Percentiles rank a stretch among this genome's conserved stretches.
phyloP scores from a whole-genome alignment of 2,329 filamentous ascomycete genomes.

The Domatiomyces catenatus region DNA sequence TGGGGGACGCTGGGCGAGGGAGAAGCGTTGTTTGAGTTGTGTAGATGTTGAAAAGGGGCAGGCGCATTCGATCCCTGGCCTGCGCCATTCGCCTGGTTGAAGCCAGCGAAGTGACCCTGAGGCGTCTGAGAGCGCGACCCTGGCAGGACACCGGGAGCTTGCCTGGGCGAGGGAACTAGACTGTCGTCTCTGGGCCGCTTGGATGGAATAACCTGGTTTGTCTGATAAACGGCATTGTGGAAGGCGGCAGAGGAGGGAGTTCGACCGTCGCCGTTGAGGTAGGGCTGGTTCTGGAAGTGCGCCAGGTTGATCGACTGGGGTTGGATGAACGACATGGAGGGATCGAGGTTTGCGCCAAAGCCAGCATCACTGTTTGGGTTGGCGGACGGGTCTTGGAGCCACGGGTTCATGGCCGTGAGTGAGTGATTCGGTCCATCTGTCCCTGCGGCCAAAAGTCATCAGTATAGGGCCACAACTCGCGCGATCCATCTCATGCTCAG shows the following conservation, averaged over 20 bases:
- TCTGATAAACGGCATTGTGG: slow-evolving; percentile 64
- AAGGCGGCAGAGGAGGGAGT: slow-evolving; percentile 63
- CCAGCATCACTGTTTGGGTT: slow-evolving; percentile 35
- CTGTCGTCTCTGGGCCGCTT: slow-evolving; percentile 80
- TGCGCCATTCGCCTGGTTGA: slow-evolving; percentile 49
- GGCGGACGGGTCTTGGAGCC: slow-evolving; percentile 34
- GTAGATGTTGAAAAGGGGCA: slow-evolving; percentile 65
- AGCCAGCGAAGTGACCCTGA: slow-evolving; percentile 56
- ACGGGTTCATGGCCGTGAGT: slow-evolving; percentile 36
- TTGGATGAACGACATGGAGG: slow-evolving; percentile 34
- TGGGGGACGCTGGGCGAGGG: slow-evolving; percentile 77
- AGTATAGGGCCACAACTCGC: slow-evolving; percentile 11
- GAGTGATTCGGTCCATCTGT: slow-evolving; percentile 32
- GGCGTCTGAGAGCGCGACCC: slow-evolving; percentile 86
- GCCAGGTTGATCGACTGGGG: slow-evolving; percentile 34
- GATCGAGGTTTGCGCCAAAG: slow-evolving; percentile 32
- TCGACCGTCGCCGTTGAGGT: slow-evolving; percentile 73
- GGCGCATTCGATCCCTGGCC: slow-evolving; percentile 47
- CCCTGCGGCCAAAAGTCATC: slow-evolving; percentile 19
- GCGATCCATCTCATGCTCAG: slow-evolving; percentile 4
- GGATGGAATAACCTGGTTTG: slow-evolving; percentile 73
- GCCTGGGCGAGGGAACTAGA: slow-evolving; percentile 65
- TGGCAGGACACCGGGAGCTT: slow-evolving; percentile 56
- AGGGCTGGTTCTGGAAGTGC: slow-evolving; percentile 39
- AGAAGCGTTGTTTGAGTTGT: slow-evolving; percentile 68